Percentiles rank a stretch among this genome's conserved stretches.
Evolutionary conservation across 495 filamentous ascomycete genomes (phyloP).

Genomic region (Poronia punctata): DNA sequence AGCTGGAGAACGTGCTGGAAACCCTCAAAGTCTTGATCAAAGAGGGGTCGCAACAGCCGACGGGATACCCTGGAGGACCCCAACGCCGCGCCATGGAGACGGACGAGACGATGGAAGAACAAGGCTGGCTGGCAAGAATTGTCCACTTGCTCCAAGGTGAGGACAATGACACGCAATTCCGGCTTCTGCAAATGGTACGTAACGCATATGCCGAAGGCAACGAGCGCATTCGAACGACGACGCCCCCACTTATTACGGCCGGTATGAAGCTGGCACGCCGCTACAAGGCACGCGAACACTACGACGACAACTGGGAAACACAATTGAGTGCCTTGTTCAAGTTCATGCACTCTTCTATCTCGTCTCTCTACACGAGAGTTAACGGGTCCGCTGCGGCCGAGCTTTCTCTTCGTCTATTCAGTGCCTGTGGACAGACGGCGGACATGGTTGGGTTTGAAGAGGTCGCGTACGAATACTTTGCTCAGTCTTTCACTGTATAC

Average conservation of each 20-base stretch:
- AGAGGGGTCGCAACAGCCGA: constrained; percentile 79
- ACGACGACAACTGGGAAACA: constrained; percentile 88
- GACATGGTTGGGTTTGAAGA: constrained; percentile 92
- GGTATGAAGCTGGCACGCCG: constrained; percentile 84
- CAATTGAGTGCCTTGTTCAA: constrained; percentile 87
- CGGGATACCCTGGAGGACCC: constrained; percentile 75
- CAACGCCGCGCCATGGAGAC: constrained; percentile 67
- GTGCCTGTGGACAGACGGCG: constrained; percentile 85
- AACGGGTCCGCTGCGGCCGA: constrained; percentile 71
- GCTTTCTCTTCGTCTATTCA: constrained; percentile 78
- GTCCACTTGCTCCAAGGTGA: constrained; percentile 78
- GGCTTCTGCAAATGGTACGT: constrained; percentile 81
- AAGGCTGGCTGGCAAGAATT: constrained; percentile 89
- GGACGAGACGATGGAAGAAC: constrained; percentile 94
- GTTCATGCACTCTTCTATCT: constrained; percentile 83
- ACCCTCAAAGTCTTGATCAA: constrained; percentile 84
- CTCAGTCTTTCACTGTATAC: constrained; percentile 96
- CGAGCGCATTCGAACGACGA: constrained; percentile 91
- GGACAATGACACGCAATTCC: constrained; percentile 89
- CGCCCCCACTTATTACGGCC: constrained; percentile 83
- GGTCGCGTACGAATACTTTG: constrained; percentile 96
- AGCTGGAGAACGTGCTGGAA: constrained; percentile 85
- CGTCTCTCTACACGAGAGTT: constrained; percentile 82
- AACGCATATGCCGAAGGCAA: constrained; percentile 90
- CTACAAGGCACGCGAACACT: constrained; percentile 88